Conservation (phyloP, 1,284 basidiomycete genomes). For the Thecaphora thlaspeos region DNA sequence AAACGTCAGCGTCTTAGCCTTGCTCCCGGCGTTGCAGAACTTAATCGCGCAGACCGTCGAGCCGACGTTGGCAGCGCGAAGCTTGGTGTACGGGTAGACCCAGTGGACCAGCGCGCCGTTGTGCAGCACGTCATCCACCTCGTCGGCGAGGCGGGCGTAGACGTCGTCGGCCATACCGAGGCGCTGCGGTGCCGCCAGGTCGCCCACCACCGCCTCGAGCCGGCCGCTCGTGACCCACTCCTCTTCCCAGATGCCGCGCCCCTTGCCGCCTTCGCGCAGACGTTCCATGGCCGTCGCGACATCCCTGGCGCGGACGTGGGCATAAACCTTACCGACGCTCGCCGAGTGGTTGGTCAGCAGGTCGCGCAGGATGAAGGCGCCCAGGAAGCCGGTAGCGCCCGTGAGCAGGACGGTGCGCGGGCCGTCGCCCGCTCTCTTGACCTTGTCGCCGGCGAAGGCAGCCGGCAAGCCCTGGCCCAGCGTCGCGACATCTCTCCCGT, state of each 20-base stretch:
- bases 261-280: conserved; percentile 73
- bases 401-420: conserved; percentile 83
- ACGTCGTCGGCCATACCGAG: conserved; percentile 72
- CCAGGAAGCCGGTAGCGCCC: conserved; percentile 94
- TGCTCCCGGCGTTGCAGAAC: conserved; percentile 67
- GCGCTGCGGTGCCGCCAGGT: conserved; percentile 69
- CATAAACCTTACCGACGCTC: conserved; percentile 81
- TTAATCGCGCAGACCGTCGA: conserved; percentile 81
- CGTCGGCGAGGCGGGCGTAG: conserved; percentile 72
- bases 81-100: conserved; percentile 95
- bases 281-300: conserved; percentile 69
- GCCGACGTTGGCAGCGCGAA: conserved; percentile 86
- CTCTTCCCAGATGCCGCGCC: conserved; percentile 89
- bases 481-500: conserved; percentile 75
- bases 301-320: conserved; percentile 77
- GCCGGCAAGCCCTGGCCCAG: conserved; percentile 62
- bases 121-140: conserved; percentile 84
- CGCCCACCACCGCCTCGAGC: conserved; percentile 83
- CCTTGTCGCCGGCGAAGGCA: conserved; percentile 32
- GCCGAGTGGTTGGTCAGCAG: conserved; percentile 66
- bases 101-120: conserved; percentile 98
- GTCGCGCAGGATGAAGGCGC: conserved; percentile 85
- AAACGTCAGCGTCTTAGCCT: conserved; percentile 79
- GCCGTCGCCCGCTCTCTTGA: conserved; percentile 10
- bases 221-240: conserved; percentile 72